Evolutionary conservation across 2,329 filamentous ascomycete genomes (phyloP), one percentile per base, ranked within the genome.

Genomic region (Pseudocercospora cruenta): DNA sequence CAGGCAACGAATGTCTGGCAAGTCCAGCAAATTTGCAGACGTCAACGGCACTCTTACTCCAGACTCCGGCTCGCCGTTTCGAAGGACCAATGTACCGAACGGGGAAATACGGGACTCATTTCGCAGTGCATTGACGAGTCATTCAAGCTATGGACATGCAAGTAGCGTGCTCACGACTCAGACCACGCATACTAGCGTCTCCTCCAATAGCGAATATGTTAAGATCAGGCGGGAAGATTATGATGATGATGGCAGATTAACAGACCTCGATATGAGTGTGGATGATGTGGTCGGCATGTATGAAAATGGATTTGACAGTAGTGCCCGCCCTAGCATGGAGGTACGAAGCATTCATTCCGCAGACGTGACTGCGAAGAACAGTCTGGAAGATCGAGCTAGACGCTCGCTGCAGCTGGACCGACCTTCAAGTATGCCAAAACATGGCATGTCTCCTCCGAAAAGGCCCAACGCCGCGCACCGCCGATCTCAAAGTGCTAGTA

Each of bases 121-220:
- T 69, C 83, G 87, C 62, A 90, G 88, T 3, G 85, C 82, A 26
- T 79, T 87, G 75, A 90, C 88, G 3, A 86, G 79, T 66, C 77
- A 83, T 62, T 89, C 87, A 16, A 89, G 86, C 73, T 79, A 83
- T 47, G 79, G 86, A 59, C 85, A 86, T 51, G 75, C 82, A 6
- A 86, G 86, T 61, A 78, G 82, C 12, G 86, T 85, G 68, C 86
- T 85, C 19, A 96, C 92, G 1, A 92, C 94, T 69, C 85, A 86
- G n/a, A 96, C 92, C 1, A 92, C 94, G 75, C 86, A 92, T 67
- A 96, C 92, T 77, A 97, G 93, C 75, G 84, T 95, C 58, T 78
- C 90, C 69, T 95, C 93, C 3, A 87, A 88, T 67, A 96, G 91
- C 81, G 80, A 95, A 83, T 68, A 85, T 84, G 78, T 93, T 62